These are phyloP conservation scores for Candida michaelii DNA, from an alignment of 805 yeast genomes.

Conservation along the genomic window DNA sequence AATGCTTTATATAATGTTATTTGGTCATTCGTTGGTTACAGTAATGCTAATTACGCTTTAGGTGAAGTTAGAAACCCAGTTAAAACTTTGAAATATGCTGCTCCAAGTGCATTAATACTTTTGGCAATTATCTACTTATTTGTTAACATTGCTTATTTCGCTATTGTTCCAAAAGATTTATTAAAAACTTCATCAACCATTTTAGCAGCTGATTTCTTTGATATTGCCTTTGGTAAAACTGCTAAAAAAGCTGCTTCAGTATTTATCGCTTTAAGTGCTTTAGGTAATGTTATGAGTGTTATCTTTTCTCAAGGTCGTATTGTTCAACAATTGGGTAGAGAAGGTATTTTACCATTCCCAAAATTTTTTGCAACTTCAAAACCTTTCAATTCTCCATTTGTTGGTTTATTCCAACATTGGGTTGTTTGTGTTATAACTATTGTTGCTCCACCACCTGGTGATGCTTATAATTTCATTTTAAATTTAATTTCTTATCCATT, in stretches of 20 bases:
- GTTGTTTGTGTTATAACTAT: conserved; percentile 70
- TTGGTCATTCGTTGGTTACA: conserved; percentile 83
- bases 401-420: conserved; percentile 77
- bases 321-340: conserved; percentile 78
- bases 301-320: conserved; percentile 81
- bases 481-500: conserved; percentile 81
- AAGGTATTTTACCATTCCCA: conserved; percentile 76
- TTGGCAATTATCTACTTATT: conserved; percentile 70
- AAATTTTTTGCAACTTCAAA: conserved; percentile 65
- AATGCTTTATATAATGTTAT: conserved; percentile 79
- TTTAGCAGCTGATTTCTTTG: conserved; percentile 75
- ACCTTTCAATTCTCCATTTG: conserved; percentile 73
- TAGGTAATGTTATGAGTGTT: conserved; percentile 80
- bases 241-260: conserved; percentile 76
- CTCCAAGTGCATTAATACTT: conserved; percentile 66
- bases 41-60: conserved; percentile 79
- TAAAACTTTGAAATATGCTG: conserved; percentile 66
- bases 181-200: conserved; percentile 62
- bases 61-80: conserved; percentile 78
- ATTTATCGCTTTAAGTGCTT: conserved; percentile 76
- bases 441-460: conserved; percentile 83
- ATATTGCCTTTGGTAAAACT: conserved; percentile 62
- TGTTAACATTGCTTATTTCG: conserved; percentile 77
- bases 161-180: conserved; percentile 71
- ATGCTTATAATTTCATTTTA: conserved; percentile 78